Conservation (phyloP, 169 alveolate genomes). For the Neospora caninum region DNA sequence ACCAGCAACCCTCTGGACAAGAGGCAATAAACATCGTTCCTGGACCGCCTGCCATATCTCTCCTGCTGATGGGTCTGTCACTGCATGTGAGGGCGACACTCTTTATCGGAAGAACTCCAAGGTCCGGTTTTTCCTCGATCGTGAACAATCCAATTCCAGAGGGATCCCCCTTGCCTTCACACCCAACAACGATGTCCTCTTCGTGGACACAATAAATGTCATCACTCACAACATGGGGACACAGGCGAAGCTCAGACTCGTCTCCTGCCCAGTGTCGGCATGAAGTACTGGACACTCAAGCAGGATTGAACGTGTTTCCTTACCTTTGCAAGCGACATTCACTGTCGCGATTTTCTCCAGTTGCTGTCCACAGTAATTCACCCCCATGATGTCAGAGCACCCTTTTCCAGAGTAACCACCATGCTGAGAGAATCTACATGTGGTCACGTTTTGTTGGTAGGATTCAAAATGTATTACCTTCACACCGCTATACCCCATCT, state of each 20-base stretch:
- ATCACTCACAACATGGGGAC: constrained; percentile 67
- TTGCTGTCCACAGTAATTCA: constrained; percentile 72
- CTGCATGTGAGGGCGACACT: constrained; percentile 27
- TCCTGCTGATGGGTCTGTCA: constrained; percentile 31
- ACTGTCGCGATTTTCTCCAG: constrained; percentile 72
- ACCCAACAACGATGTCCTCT: constrained; percentile 78
- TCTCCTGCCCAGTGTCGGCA: constrained; percentile 28
- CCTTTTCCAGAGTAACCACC: constrained; percentile 70
- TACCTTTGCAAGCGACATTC: constrained; percentile 75
- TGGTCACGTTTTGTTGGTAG: background rate
- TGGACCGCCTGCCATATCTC: constrained; percentile 52
- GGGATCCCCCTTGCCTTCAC: constrained; percentile 80
- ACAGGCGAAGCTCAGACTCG: constrained; percentile 42
- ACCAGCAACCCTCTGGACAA: constrained; percentile 44
- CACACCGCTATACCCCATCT: constrained; percentile 81
- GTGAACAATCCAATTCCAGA: constrained; percentile 74
- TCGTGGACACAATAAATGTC: constrained; percentile 80
- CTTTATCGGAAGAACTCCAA: constrained; percentile 24
- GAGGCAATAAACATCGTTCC: constrained; percentile 21
- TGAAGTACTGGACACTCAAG: background rate
- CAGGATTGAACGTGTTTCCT: background rate
- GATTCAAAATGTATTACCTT: constrained; percentile 28
- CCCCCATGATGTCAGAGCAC: constrained; percentile 74
- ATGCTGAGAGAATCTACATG: constrained; percentile 1
- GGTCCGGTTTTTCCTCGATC: constrained; percentile 48